phyloP scores from a whole-genome alignment of 306 rosid species.

The Quercus robur region DNA sequence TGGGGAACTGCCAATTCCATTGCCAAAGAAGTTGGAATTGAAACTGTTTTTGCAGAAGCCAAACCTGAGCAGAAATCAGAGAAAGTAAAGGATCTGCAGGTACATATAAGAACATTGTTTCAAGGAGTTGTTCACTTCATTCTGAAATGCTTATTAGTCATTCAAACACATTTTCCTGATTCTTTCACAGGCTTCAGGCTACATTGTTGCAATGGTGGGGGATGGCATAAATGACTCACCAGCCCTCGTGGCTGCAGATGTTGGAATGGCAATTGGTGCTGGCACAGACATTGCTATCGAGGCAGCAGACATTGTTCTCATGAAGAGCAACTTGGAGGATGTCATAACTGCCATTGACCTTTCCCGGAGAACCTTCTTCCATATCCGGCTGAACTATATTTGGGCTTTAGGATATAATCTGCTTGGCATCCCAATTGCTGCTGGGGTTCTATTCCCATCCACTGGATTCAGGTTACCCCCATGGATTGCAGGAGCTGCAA shows the following conservation, averaged over 20 bases:
- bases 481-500: constrained; percentile 96
- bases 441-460: constrained; percentile 60
- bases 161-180: background rate
- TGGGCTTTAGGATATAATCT: constrained; percentile 84
- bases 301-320: constrained; percentile 85
- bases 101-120: constrained; percentile 12
- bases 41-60: constrained; percentile 69
- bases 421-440: constrained; percentile 78
- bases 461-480: constrained; percentile 68
- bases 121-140: background rate
- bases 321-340: constrained; percentile 82
- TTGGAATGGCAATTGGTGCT: constrained; percentile 87
- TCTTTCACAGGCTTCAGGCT: constrained; percentile 42
- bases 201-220: constrained; percentile 82
- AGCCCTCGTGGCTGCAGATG: constrained; percentile 77
- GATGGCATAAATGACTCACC: constrained; percentile 92
- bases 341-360: constrained; percentile 76
- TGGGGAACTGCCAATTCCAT: constrained; percentile 92
- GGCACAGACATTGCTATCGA: constrained; percentile 92
- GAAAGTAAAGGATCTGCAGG: constrained; percentile 75
- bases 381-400: constrained; percentile 67
- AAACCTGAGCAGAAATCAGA: constrained; percentile 68
- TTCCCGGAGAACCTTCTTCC: constrained; percentile 58
- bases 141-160: background rate
- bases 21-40: constrained; percentile 72